phyloP scores from a whole-genome alignment of 371 early-diverging fungal genomes.

The Ordospora pajunii region DNA sequence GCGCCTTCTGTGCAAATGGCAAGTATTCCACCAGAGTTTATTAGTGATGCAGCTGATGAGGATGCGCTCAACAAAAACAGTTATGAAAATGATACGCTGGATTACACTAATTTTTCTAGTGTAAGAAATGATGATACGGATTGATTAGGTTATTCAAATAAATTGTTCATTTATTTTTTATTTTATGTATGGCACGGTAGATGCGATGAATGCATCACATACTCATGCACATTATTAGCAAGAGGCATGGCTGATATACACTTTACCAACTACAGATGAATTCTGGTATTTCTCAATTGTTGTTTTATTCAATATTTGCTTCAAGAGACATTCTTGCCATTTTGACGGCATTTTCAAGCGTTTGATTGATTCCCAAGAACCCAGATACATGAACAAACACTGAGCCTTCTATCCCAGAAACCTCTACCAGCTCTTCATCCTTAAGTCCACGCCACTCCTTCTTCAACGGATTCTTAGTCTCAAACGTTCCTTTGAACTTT shows the following conservation, averaged over 20 bases:
- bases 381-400: slow-evolving; percentile 89
- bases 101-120: slow-evolving; percentile 21
- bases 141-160: neutral
- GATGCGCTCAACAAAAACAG: slow-evolving; percentile 50
- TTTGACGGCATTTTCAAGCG: slow-evolving; percentile 47
- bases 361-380: slow-evolving; percentile 55
- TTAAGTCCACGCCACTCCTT: slow-evolving; percentile 85
- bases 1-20: slow-evolving; percentile 94
- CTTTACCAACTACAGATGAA: too few relatives aligned
- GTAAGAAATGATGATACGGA: slow-evolving; percentile 6
- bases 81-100: slow-evolving; percentile 36
- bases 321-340: slow-evolving; percentile 45
- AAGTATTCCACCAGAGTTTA: slow-evolving; percentile 64
- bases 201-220: neutral
- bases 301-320: too few relatives aligned
- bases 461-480: slow-evolving; percentile 75
- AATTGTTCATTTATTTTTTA: slow-evolving; percentile 10
- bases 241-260: too few relatives aligned
- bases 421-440: slow-evolving; percentile 71
- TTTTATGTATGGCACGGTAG: neutral
- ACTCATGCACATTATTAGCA: too few relatives aligned
- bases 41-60: slow-evolving; percentile 59
- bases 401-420: slow-evolving; percentile 66
- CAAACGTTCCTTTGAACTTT: slow-evolving; percentile 68
- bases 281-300: too few relatives aligned